These are phyloP conservation scores for Nidularia pulvinata DNA, from an alignment of 768 basidiomycete species.

Conservation along the genomic window DNA sequence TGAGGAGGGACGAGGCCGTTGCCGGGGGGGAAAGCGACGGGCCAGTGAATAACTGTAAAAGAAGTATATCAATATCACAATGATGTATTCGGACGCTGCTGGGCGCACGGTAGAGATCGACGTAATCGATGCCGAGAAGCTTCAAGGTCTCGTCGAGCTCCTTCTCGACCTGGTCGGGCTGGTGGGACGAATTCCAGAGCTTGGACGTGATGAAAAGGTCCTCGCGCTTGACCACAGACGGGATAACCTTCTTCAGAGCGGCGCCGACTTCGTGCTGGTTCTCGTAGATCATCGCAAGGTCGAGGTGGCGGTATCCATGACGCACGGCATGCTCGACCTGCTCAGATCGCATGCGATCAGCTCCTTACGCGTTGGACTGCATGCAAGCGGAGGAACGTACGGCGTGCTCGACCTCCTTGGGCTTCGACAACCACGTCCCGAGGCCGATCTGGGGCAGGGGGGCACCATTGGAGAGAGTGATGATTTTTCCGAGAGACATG, in stretches of 20 bases:
- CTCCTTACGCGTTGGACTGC: slow-evolving; percentile 1
- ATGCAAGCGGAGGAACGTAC: slow-evolving; percentile 32
- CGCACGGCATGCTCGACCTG: slow-evolving; percentile 77
- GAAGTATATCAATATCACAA: background rate
- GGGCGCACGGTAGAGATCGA: slow-evolving; percentile 82
- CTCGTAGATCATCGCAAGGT: slow-evolving; percentile 77
- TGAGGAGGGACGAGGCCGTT: slow-evolving; percentile 54
- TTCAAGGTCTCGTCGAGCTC: slow-evolving; percentile 76
- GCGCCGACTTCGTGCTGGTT: slow-evolving; percentile 81
- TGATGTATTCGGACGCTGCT: slow-evolving; percentile 19
- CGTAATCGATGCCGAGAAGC: slow-evolving; percentile 72
- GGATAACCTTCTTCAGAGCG: slow-evolving; percentile 77
- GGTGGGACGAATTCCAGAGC: slow-evolving; percentile 79
- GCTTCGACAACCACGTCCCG: slow-evolving; percentile 81
- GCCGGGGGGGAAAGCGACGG: slow-evolving; percentile 64
- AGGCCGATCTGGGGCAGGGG: slow-evolving; percentile 77
- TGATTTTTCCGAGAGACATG: slow-evolving; percentile 41
- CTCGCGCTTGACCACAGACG: slow-evolving; percentile 75
- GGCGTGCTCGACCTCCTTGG: slow-evolving; percentile 73
- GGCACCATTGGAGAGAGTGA: slow-evolving; percentile 43
- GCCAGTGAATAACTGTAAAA: slow-evolving; percentile 77
- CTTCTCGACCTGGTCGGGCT: slow-evolving; percentile 64
- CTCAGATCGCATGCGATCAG: background rate
- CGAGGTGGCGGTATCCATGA: slow-evolving; percentile 83
- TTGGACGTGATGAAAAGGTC: slow-evolving; percentile 84